phyloP scores from a whole-genome alignment of 1,139 yeast species.

The Hemisphaericaspora subhashii region DNA sequence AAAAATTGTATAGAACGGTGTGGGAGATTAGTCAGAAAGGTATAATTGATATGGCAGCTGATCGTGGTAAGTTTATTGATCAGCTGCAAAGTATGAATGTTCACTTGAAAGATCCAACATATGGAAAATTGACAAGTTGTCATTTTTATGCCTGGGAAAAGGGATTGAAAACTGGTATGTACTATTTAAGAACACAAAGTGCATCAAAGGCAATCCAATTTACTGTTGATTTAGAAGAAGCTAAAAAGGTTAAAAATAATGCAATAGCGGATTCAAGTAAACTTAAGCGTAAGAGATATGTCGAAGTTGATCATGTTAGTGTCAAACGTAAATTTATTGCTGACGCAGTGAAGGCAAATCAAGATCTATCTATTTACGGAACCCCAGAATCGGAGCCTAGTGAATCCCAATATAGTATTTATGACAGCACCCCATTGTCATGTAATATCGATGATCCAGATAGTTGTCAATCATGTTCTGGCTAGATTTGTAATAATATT shows the following conservation, averaged over 20 bases:
- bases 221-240: slow-evolving; percentile 59
- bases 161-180: slow-evolving; percentile 98
- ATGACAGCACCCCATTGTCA: slow-evolving; percentile 36
- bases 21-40: slow-evolving; percentile 94
- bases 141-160: slow-evolving; percentile 97
- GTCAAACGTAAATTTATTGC: slow-evolving; percentile 1
- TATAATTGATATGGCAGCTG: slow-evolving; percentile 94
- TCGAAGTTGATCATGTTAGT: slow-evolving; percentile 13
- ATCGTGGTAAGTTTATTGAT: slow-evolving; percentile 88
- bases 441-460: slow-evolving; percentile 37
- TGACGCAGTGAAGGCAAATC: not conserved
- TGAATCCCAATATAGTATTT: slow-evolving; percentile 22
- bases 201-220: slow-evolving; percentile 94
- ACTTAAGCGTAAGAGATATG: slow-evolving; percentile 23
- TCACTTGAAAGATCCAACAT: slow-evolving; percentile 81
- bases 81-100: slow-evolving; percentile 93
- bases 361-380: slow-evolving; percentile 8
- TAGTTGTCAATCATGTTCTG: slow-evolving; percentile 50
- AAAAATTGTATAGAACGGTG: slow-evolving; percentile 84
- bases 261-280: slow-evolving; percentile 5
- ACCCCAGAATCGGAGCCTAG: slow-evolving; percentile 16
- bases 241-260: slow-evolving; percentile 21
- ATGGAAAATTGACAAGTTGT: slow-evolving; percentile 94
- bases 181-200: slow-evolving; percentile 92
- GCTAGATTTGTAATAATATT: slow-evolving; percentile 17